Conservation (phyloP, 1,139 yeast genomes). For the Candida albicans region DNA sequence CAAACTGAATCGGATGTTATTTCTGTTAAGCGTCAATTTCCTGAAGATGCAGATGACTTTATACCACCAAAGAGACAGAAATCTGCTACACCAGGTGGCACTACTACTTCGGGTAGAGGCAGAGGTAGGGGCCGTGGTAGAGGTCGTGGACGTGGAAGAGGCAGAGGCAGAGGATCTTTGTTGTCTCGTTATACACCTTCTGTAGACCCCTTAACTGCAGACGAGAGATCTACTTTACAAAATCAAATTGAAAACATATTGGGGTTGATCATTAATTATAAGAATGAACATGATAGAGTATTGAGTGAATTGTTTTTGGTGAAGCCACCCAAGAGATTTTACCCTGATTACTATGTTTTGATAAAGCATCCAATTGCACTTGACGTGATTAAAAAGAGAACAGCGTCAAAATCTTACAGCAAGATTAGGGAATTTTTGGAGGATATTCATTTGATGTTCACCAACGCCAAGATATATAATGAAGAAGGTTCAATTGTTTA, state of each 20-base stretch:
- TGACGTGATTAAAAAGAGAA: slow-evolving; percentile 62
- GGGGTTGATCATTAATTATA: slow-evolving; percentile 42
- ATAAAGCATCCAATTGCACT: slow-evolving; percentile 83
- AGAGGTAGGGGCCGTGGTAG: slow-evolving; percentile 24
- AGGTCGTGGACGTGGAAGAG: slow-evolving; percentile 27
- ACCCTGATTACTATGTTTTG: slow-evolving; percentile 85
- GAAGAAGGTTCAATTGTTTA: slow-evolving; percentile 86
- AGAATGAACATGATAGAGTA: slow-evolving; percentile 41
- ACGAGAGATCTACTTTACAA: slow-evolving; percentile 45
- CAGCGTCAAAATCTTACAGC: slow-evolving; percentile 53
- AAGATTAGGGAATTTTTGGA: slow-evolving; percentile 61
- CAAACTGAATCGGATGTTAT: slow-evolving; percentile 10
- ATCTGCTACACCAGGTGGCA: slow-evolving; percentile 28
- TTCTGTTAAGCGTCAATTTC: slow-evolving; percentile 11
- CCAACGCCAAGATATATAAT: slow-evolving; percentile 83
- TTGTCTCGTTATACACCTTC: slow-evolving; percentile 37
- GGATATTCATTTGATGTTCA: slow-evolving; percentile 75
- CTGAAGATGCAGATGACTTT: slow-evolving; percentile 15
- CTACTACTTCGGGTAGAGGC: slow-evolving; percentile 10
- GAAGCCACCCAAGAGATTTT: slow-evolving; percentile 68
- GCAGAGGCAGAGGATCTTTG: slow-evolving; percentile 28
- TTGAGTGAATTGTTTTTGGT: slow-evolving; percentile 64
- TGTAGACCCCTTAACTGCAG: slow-evolving; percentile 40
- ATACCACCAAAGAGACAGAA: slow-evolving; percentile 25
- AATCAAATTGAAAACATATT: slow-evolving; percentile 43